Conservation (phyloP, 2,329 filamentous ascomycete genomes). For the Botrytis cinerea region DNA sequence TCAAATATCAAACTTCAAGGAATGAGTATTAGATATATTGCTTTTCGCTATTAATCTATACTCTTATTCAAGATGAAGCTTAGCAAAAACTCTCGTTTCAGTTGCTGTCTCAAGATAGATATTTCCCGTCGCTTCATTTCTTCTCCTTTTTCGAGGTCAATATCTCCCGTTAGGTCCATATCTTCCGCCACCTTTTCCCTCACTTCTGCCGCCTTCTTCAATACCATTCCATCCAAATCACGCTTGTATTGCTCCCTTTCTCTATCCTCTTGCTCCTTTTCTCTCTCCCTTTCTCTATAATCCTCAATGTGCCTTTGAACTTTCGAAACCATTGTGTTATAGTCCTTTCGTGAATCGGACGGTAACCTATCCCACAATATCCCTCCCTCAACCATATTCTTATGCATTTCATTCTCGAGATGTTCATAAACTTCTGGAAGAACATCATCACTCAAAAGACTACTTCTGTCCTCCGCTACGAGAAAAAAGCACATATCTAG, state of each 20-base stretch:
- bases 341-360: neutral
- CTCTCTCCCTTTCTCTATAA: neutral
- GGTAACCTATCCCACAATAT: neutral
- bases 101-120: too few relatives aligned
- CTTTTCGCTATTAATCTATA: too few relatives aligned
- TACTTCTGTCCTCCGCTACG: neutral
- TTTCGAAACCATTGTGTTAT: neutral
- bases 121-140: neutral
- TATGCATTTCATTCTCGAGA: neutral
- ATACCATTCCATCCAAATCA: neutral
- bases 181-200: neutral
- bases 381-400: neutral
- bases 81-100: too few relatives aligned
- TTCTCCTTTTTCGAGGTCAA: neutral
- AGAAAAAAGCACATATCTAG: conserved; percentile 4
- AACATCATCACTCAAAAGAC: neutral
- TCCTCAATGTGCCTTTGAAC: neutral
- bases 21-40: too few relatives aligned
- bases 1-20: too few relatives aligned
- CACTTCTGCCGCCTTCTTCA: too few relatives aligned
- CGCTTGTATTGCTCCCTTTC: too few relatives aligned
- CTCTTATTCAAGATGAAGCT: too few relatives aligned
- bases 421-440: neutral
- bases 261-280: too few relatives aligned
- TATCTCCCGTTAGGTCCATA: neutral